These are phyloP conservation scores for Myotisia sp. DNA, from an alignment of 2,329 filamentous ascomycete species.

Conservation along the genomic window DNA sequence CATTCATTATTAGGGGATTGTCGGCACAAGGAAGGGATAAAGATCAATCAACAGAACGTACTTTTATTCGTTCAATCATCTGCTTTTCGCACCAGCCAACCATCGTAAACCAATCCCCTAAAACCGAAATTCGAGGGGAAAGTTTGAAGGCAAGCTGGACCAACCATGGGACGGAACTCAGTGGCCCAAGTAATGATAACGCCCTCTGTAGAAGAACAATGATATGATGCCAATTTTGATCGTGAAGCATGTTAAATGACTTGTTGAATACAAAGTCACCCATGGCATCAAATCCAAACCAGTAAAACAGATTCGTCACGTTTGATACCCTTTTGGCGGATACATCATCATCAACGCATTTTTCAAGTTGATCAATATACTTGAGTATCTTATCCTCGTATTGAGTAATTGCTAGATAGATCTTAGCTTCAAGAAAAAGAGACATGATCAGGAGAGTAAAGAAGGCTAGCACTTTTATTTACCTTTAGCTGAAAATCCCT, in stretches of 20 bases:
- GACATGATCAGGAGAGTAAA: too few species aligned
- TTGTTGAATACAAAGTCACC: conserved; percentile 32
- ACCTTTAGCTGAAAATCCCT: conserved; percentile 10
- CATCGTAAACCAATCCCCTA: conserved; percentile 3
- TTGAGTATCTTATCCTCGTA: conserved; percentile 22
- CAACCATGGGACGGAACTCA: conserved; percentile 10
- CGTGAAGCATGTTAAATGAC: conserved; percentile 26
- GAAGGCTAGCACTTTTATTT: too few species aligned
- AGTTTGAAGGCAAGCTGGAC: conserved; percentile 11
- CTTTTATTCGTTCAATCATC: conserved; percentile 16
- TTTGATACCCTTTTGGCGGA: not conserved
- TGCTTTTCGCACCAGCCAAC: conserved; percentile 14
- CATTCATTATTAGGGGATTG: too few species aligned
- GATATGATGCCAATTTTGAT: conserved; percentile 16
- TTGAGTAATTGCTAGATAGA: too few species aligned
- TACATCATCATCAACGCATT: not conserved
- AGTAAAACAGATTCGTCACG: not conserved
- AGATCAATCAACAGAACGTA: conserved; percentile 8
- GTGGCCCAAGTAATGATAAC: conserved; percentile 6
- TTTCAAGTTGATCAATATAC: conserved; percentile 10
- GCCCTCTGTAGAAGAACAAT: conserved; percentile 7
- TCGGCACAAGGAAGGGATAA: not conserved
- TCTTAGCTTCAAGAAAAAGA: too few species aligned
- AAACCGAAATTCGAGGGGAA: not conserved
- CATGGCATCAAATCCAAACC: conserved; percentile 26